These are phyloP conservation scores for Lentithecium fluviatile DNA, from an alignment of 495 filamentous ascomycete genomes.

Conservation along the genomic window DNA sequence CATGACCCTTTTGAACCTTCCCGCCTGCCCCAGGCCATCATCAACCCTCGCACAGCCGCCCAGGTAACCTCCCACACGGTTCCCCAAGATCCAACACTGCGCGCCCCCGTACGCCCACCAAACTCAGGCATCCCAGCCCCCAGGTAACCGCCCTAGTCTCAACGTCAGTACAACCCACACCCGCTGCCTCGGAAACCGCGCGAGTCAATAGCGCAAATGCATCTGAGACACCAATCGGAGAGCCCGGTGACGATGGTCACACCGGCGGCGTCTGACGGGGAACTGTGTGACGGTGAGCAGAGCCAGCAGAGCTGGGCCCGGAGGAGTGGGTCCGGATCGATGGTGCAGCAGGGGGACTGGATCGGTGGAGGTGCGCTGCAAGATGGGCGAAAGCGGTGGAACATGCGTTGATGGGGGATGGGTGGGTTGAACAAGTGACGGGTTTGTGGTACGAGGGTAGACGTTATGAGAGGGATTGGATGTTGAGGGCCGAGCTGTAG, in stretches of 20 bases:
- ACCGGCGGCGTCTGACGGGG: constrained; percentile 3
- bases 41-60: no score
- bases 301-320: background rate
- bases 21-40: no score
- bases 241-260: constrained; percentile 3
- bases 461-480: background rate
- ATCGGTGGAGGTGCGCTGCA: constrained; percentile 15
- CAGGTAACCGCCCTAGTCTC: constrained; percentile 4
- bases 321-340: background rate
- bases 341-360: constrained; percentile 4
- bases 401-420: constrained; percentile 13
- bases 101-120: no score
- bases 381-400: constrained; percentile 23
- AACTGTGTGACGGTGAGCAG: background rate
- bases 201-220: background rate
- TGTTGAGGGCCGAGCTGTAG: constrained; percentile 7
- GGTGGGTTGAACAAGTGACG: background rate
- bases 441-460: constrained; percentile 8
- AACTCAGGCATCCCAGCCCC: no score
- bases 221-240: constrained; percentile 33
- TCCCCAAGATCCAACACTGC: no score
- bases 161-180: constrained; percentile 19
- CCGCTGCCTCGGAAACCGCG: constrained; percentile 2
- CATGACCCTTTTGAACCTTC: no score
- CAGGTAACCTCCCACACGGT: no score